Evolutionary conservation across 2,329 filamentous ascomycete species (phyloP).

Genomic region (Nectriaceae sp.): DNA sequence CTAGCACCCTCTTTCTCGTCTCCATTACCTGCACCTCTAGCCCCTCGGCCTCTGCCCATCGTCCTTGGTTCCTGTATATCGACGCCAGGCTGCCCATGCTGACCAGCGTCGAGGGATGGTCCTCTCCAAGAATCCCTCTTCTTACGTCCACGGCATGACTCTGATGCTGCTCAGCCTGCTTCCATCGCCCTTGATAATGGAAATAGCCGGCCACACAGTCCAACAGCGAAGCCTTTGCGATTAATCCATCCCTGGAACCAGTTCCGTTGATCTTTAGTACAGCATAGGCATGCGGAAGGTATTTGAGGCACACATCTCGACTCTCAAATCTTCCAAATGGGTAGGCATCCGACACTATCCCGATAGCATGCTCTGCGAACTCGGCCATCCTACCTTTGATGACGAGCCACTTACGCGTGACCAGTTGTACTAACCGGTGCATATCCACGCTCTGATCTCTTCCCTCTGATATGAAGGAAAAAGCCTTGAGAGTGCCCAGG

Average conservation of each 20-base stretch:
- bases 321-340: constrained; percentile 12
- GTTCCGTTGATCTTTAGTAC: not conserved
- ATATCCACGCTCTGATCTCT: constrained; percentile 35
- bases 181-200: not conserved
- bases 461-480: constrained; percentile 33
- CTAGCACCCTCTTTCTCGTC: not conserved
- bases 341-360: constrained; percentile 16
- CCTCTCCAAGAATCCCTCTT: not conserved
- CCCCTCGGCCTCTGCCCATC: not conserved
- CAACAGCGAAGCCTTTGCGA: not conserved
- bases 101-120: not conserved
- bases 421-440: constrained; percentile 41
- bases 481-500: constrained; percentile 35
- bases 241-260: constrained; percentile 1
- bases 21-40: not conserved
- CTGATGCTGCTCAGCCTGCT: not conserved
- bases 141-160: not conserved
- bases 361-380: constrained; percentile 18
- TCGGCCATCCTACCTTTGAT: not conserved
- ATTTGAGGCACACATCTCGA: constrained; percentile 5
- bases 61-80: not conserved
- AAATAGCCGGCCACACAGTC: not conserved
- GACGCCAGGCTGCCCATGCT: not conserved
- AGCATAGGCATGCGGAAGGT: constrained; percentile 25
- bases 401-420: constrained; percentile 30